A percentile compares a stretch with the other conserved stretches of the same genome.
These are phyloP conservation scores for Nicotiana tomentosiformis DNA, from an alignment of 257 asterid genomes.

Conservation along the genomic window DNA sequence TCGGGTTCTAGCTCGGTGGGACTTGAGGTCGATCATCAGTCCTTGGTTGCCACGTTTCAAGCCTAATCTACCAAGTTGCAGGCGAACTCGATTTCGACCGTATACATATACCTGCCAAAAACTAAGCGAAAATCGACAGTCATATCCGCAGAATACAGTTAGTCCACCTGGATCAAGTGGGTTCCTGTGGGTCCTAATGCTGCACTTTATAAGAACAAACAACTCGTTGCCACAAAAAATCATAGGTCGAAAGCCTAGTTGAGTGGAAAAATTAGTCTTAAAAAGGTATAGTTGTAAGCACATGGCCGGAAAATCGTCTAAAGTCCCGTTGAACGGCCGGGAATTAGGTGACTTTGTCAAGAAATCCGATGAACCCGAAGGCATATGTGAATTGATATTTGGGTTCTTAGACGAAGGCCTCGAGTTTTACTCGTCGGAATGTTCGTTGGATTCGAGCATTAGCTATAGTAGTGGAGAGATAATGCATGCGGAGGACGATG, in stretches of 20 bases:
- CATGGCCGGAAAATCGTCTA: background rate
- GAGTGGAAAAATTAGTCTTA: background rate
- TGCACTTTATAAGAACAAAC: background rate
- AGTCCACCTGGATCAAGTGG: slow-evolving; percentile 9
- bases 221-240: background rate
- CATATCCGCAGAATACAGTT: background rate
- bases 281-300: background rate
- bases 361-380: slow-evolving; percentile 13
- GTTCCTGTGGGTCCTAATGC: background rate
- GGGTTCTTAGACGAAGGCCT: slow-evolving; percentile 28
- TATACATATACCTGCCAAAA: background rate
- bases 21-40: no score
- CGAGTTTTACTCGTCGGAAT: slow-evolving; percentile 15
- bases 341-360: background rate
- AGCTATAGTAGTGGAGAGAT: background rate
- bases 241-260: background rate
- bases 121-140: background rate
- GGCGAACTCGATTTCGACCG: no score
- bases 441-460: slow-evolving; percentile 4
- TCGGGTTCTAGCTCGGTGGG: no score
- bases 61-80: no score
- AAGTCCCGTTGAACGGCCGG: background rate
- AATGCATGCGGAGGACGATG: slow-evolving; percentile 15
- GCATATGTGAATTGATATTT: slow-evolving; percentile 19
- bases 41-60: no score